These are phyloP conservation scores for Saccharomycopsis amapae DNA, from an alignment of 805 yeast species.

Conservation along the genomic window DNA sequence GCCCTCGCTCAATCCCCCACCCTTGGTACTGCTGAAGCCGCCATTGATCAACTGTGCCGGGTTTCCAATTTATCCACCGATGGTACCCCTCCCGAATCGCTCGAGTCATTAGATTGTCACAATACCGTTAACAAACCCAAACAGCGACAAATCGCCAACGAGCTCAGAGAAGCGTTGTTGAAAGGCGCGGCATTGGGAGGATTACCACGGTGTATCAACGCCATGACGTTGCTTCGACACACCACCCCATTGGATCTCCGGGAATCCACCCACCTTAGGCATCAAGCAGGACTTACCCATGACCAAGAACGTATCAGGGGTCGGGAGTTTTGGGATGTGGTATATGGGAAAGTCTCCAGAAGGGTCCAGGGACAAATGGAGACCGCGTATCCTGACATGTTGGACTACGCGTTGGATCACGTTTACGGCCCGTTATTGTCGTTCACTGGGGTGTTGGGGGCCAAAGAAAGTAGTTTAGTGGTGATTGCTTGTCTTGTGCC, in stretches of 20 bases:
- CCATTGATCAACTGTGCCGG: constrained; percentile 9
- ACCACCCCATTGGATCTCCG: constrained; percentile 53
- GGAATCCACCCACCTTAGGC: constrained; percentile 24
- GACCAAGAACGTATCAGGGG: constrained; percentile 40
- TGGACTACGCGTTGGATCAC: constrained; percentile 62
- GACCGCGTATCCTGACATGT: constrained; percentile 78
- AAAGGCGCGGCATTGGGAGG: constrained; percentile 79
- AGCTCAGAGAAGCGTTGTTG: constrained; percentile 68
- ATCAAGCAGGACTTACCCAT: constrained; percentile 15
- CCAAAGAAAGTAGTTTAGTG: constrained; percentile 68
- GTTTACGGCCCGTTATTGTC: constrained; percentile 78
- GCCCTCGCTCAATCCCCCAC: constrained; percentile 34
- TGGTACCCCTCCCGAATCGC: constrained; percentile 18
- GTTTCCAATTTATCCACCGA: constrained; percentile 1
- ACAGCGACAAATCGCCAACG: constrained; percentile 36
- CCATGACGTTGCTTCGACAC: constrained; percentile 55
- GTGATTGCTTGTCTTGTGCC: constrained; percentile 79
- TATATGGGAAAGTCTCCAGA: constrained; percentile 67
- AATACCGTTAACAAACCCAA: constrained; percentile 11
- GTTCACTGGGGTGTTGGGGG: constrained; percentile 50
- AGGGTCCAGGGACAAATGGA: constrained; percentile 63
- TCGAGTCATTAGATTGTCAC: constrained; percentile 10
- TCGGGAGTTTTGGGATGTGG: constrained; percentile 56
- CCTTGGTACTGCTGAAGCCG: constrained; percentile 19
- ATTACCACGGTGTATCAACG: constrained; percentile 77